phyloP scores from a whole-genome alignment of 805 yeast genomes.

The Phaffomyces antillensis region DNA sequence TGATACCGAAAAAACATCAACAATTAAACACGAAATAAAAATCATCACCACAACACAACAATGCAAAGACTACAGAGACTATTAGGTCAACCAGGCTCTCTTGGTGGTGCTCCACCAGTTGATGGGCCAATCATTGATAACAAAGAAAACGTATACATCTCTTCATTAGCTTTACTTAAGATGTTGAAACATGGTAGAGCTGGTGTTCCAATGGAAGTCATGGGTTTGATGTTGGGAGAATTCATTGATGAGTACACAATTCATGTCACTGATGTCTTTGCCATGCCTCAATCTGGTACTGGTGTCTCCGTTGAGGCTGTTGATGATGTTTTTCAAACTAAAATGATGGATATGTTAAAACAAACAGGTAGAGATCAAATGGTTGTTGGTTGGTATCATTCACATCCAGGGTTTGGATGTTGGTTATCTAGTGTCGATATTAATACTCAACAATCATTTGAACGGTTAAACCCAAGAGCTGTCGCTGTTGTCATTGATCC shows the following conservation, averaged over 20 bases:
- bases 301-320: constrained; percentile 99
- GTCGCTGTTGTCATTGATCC: constrained; percentile 99
- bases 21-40: too few species aligned
- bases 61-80: constrained; percentile 39
- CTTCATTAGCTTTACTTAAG: constrained; percentile 88
- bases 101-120: constrained; percentile 41
- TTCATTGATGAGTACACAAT: constrained; percentile 96
- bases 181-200: constrained; percentile 98
- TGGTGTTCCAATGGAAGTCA: constrained; percentile 80
- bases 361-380: constrained; percentile 99
- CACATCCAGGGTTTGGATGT: constrained; percentile 99
- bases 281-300: constrained; percentile 98
- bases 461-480: constrained; percentile 89
- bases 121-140: constrained; percentile 89
- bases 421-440: constrained; percentile 98
- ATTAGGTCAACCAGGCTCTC: constrained; percentile 32
- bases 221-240: constrained; percentile 99
- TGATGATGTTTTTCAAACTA: constrained; percentile 97
- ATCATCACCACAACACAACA: background rate
- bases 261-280: constrained; percentile 96
- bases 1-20: too few species aligned
- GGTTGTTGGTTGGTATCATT: constrained; percentile 99
- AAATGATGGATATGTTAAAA: constrained; percentile 98
- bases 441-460: constrained; percentile 95
- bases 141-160: constrained; percentile 92